Evolutionary conservation across 106 monocot genomes (phyloP).

Genomic region (Dactylorhiza incarnata): DNA sequence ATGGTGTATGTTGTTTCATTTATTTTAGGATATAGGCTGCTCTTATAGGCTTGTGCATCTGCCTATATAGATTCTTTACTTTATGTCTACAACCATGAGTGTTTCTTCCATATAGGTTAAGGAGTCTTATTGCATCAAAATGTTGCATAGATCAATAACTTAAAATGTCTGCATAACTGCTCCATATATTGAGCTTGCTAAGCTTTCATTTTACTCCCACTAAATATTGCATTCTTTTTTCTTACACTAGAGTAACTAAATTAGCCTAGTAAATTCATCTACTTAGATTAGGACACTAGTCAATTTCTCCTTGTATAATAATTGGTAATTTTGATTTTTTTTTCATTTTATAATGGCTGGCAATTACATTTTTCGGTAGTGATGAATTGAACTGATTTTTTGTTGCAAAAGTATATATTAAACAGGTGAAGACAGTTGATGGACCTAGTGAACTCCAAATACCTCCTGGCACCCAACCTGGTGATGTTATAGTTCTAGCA

Average conservation of each 20-base stretch:
- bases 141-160: neutral
- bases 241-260: neutral
- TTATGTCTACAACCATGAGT: neutral
- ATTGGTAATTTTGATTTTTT: neutral
- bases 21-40: too few species aligned
- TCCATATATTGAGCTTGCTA: neutral
- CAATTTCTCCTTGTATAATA: neutral
- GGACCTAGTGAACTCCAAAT: constrained; percentile 86
- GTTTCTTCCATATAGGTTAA: neutral
- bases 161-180: neutral
- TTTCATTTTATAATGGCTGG: neutral
- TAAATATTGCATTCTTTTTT: neutral
- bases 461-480: constrained; percentile 94
- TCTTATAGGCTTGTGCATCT: too few species aligned
- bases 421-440: constrained; percentile 94
- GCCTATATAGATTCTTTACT: too few species aligned
- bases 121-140: neutral
- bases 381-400: constrained; percentile 22
- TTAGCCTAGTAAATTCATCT: neutral
- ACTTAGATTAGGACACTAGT: neutral
- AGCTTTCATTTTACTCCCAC: neutral
- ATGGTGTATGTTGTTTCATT: too few species aligned
- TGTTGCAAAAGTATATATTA: constrained; percentile 34
- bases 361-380: neutral
- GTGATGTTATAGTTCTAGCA: constrained; percentile 79